Evolutionary conservation across 139 green algal species (phyloP).

Genomic region (Haematococcus lacustris): DNA sequence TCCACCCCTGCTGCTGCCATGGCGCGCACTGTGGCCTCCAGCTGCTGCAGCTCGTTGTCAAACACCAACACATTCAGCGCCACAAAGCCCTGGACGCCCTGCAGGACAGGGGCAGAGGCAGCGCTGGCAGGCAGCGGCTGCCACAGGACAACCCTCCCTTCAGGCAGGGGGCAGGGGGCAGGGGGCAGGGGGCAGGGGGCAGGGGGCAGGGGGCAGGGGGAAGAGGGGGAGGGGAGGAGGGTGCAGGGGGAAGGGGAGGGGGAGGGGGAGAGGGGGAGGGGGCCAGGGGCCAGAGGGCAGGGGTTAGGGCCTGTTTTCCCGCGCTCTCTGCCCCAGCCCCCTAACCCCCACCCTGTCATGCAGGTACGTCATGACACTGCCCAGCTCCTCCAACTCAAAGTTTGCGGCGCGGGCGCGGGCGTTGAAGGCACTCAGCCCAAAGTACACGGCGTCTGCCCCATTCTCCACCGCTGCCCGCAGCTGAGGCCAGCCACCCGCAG

Average conservation of each 20-base stretch:
- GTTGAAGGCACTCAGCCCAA: conserved; percentile 52
- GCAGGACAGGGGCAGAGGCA: too few species aligned
- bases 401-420: conserved; percentile 58
- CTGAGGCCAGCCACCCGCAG: conserved; percentile 22
- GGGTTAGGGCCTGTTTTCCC: neutral
- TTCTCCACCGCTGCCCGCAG: conserved; percentile 66
- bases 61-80: conserved; percentile 77
- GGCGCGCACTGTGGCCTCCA: conserved; percentile 38
- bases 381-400: conserved; percentile 64
- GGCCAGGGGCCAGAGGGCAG: too few species aligned
- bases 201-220: too few species aligned
- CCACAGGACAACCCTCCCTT: neutral
- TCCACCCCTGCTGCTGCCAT: conserved; percentile 65
- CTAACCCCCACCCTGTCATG: conserved; percentile 28
- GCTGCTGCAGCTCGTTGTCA: conserved; percentile 62
- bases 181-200: too few species aligned
- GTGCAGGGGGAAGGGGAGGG: too few species aligned
- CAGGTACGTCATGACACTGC: conserved; percentile 66
- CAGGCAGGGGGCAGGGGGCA: too few species aligned
- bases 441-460: conserved; percentile 79
- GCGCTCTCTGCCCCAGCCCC: neutral
- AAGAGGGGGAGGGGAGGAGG: too few species aligned
- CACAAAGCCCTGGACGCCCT: conserved; percentile 48
- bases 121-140: neutral
- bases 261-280: too few species aligned